Percentiles rank a stretch among this genome's conserved stretches.
Conservation (phyloP, 2,329 filamentous ascomycete genomes). For the Fusarium pseudocircinatum region DNA sequence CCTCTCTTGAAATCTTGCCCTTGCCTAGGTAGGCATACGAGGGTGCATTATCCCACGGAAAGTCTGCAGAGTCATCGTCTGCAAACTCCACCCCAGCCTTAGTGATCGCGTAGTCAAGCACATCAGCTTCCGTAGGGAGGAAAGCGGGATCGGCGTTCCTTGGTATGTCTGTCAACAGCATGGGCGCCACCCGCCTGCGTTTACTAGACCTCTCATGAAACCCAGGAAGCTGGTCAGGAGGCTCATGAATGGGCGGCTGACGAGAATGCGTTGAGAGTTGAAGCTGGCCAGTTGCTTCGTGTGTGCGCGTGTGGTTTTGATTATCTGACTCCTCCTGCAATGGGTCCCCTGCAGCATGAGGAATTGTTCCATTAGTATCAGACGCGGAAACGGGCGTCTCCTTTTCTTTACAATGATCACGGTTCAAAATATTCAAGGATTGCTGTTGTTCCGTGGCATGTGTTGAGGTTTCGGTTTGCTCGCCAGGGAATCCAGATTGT, state of each 20-base stretch:
- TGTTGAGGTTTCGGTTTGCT: background rate
- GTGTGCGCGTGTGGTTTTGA: background rate
- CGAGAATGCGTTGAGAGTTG: background rate
- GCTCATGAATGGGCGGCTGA: background rate
- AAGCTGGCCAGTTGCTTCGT: background rate
- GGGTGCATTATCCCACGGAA: conserved; percentile 38
- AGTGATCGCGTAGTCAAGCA: background rate
- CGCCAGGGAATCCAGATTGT: conserved; percentile 19
- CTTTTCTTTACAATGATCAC: background rate
- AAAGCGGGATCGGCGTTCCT: conserved; percentile 27
- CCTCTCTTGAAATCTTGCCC: conserved; percentile 40
- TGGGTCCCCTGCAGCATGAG: background rate
- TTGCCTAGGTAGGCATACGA: conserved; percentile 50
- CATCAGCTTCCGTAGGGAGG: conserved; percentile 41
- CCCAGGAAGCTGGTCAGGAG: background rate
- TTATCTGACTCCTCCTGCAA: background rate
- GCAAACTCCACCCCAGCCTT: background rate
- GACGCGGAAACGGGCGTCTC: background rate
- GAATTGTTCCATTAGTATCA: background rate
- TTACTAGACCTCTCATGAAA: conserved; percentile 32
- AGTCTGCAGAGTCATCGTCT: background rate
- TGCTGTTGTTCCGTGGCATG: background rate
- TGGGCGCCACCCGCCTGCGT: conserved; percentile 43
- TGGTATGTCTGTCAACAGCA: conserved; percentile 36
- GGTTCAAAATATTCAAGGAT: background rate